Base-by-base conservation (phyloP, 805 yeast genomes). In the Wickerhamiella galacta region DNA sequence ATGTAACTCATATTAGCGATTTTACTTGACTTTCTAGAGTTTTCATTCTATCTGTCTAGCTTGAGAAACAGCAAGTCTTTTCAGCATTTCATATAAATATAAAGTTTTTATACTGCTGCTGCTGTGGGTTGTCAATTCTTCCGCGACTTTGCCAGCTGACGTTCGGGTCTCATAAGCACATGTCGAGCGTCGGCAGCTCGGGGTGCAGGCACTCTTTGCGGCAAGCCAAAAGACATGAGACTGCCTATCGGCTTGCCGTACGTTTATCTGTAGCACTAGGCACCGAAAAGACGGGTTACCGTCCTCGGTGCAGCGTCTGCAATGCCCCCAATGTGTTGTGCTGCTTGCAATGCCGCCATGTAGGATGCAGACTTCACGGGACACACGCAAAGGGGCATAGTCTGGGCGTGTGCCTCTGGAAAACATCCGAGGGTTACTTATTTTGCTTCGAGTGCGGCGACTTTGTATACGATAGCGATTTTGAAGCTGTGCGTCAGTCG, bases 371-470 rank as follows among this genome's bases (percentile, higher is more conserved):
- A n/a, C 16, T 16, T 19, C 49, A 45, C 23, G 10, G 37, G 7
- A 28, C 26, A 6, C 44, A 42, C 31, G 26, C 26, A 3, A 4
- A 22, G 9, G 38, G 30, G 19, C 81, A 73, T 53, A 50, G 61
- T 2, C 64, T 72, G 50, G 81, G 75, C 16, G 74, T 81, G 24
- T 83, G 77, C 51, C 61, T 51, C 15, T 39, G 82, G 3, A 58
- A 60, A 14, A 65, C 70, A 31, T 85, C 85, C 2, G 63, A 74
- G 29, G 49, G 38, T 18, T 30, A 30, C 7, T 53, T 85, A 28
- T 75, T 70, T 47, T 87, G 96, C 52, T 77, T 78, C 53, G 70
- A 65, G 50, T 87, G 96, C 54, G 66, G 68, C 11, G 74, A 75
- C 44, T 76, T 75, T 46, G 69, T 79, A 17, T 67, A 74, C 39